These are phyloP conservation scores for Candida ficus DNA, from an alignment of 805 yeast genomes.

Conservation along the genomic window DNA sequence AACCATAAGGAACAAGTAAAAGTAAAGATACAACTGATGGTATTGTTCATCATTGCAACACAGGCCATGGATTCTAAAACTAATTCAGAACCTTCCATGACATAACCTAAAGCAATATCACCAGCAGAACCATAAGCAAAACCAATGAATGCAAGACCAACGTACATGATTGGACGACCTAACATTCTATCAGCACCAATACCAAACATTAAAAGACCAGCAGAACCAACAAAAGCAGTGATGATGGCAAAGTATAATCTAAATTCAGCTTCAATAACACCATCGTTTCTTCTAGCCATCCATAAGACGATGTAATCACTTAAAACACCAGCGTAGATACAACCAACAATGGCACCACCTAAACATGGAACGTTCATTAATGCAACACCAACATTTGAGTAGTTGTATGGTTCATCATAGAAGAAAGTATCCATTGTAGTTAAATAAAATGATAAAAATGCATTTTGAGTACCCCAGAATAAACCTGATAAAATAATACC, in stretches of 20 bases:
- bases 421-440: conserved; percentile 68
- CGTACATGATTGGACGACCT: conserved; percentile 50
- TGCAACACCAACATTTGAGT: conserved; percentile 62
- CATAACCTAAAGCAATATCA: conserved; percentile 61
- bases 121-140: conserved; percentile 69
- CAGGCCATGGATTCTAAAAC: conserved; percentile 70
- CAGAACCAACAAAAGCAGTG: conserved; percentile 54
- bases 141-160: conserved; percentile 61
- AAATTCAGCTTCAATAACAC: conserved; percentile 61
- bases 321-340: conserved; percentile 56
- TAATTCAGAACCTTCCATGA: conserved; percentile 69
- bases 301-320: conserved; percentile 57
- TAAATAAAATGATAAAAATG: conserved; percentile 67
- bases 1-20: conserved; percentile 61
- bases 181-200: conserved; percentile 55
- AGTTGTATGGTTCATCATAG: conserved; percentile 62
- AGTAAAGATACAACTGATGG: conserved; percentile 61
- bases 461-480: conserved; percentile 81
- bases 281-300: conserved; percentile 56
- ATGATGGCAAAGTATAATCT: conserved; percentile 52
- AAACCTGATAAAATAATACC: conserved; percentile 61
- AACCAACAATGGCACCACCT: conserved; percentile 62
- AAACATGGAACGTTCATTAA: conserved; percentile 70
- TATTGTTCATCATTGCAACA: conserved; percentile 57
- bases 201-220: conserved; percentile 61